These are phyloP conservation scores for Didymella segeticola DNA, from an alignment of 2,329 filamentous ascomycete genomes.

Conservation along the genomic window DNA sequence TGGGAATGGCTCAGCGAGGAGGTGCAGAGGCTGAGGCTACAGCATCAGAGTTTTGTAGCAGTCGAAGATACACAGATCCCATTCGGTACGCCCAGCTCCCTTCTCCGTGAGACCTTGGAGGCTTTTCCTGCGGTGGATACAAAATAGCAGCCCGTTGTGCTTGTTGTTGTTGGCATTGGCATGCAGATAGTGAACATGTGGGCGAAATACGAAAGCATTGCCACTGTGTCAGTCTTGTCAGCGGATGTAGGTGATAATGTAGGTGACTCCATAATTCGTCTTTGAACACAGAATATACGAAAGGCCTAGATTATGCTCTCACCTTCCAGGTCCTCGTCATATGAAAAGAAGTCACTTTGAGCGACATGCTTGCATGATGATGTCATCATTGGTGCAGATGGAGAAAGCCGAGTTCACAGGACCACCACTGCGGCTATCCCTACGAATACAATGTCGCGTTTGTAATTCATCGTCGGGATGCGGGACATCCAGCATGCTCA, in stretches of 20 bases:
- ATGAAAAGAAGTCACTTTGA: conserved; percentile 23
- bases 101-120: conserved; percentile 66
- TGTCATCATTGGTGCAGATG: not conserved
- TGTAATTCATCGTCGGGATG: not conserved
- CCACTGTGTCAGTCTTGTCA: not conserved
- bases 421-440: not conserved
- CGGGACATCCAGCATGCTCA: not conserved
- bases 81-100: conserved; percentile 69
- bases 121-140: conserved; percentile 72
- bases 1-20: not conserved
- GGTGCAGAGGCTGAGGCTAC: not conserved
- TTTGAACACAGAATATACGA: too few species aligned
- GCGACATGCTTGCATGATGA: conserved; percentile 16
- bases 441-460: not conserved
- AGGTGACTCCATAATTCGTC: too few species aligned
- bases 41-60: not conserved
- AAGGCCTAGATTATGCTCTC: too few species aligned
- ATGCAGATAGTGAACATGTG: conserved; percentile 63
- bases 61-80: conserved; percentile 60
- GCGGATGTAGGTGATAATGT: conserved; percentile 31
- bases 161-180: conserved; percentile 48
- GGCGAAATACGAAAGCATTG: conserved; percentile 63
- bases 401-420: not conserved
- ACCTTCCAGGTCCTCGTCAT: conserved; percentile 22
- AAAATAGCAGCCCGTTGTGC: conserved; percentile 68